Evolutionary conservation across 176 grass and related monocot genomes (phyloP).

Genomic region (Metroxylon sagu): DNA sequence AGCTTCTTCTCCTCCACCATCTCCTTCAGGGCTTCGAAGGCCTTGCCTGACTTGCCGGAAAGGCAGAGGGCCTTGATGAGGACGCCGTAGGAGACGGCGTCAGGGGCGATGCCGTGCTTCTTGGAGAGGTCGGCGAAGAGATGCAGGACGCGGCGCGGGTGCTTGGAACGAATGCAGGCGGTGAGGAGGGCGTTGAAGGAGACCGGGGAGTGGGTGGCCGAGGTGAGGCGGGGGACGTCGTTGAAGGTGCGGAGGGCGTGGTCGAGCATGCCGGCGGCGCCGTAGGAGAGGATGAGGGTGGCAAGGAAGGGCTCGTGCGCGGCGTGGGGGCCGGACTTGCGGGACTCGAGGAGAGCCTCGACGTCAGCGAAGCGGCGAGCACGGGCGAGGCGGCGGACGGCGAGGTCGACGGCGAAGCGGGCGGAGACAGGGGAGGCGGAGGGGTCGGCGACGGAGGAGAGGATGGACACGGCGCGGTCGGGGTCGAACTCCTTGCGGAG

Average conservation of each 20-base stretch:
- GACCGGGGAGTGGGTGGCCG: conserved; percentile 22
- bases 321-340: conserved; percentile 25
- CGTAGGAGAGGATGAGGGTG: conserved; percentile 54
- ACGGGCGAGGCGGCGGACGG: conserved; percentile 43
- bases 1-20: conserved; percentile 45
- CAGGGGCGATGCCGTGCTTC: conserved; percentile 47
- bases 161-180: conserved; percentile 40
- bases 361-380: conserved; percentile 33
- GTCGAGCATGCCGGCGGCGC: conserved; percentile 37
- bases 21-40: conserved; percentile 32
- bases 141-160: conserved; percentile 25
- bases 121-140: conserved; percentile 50
- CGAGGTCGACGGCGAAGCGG: conserved; percentile 41
- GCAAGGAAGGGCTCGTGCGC: conserved; percentile 46
- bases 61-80: conserved; percentile 53
- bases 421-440: conserved; percentile 33
- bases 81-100: conserved; percentile 47
- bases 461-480: conserved; percentile 37
- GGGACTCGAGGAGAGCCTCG: conserved; percentile 39
- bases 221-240: conserved; percentile 18
- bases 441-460: conserved; percentile 37
- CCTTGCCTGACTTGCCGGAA: conserved; percentile 25
- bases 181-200: conserved; percentile 72
- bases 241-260: conserved; percentile 46
- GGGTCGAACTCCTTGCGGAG: conserved; percentile 53